phyloP scores from a whole-genome alignment of 495 filamentous ascomycete genomes.

The Trichoderma reesei region DNA sequence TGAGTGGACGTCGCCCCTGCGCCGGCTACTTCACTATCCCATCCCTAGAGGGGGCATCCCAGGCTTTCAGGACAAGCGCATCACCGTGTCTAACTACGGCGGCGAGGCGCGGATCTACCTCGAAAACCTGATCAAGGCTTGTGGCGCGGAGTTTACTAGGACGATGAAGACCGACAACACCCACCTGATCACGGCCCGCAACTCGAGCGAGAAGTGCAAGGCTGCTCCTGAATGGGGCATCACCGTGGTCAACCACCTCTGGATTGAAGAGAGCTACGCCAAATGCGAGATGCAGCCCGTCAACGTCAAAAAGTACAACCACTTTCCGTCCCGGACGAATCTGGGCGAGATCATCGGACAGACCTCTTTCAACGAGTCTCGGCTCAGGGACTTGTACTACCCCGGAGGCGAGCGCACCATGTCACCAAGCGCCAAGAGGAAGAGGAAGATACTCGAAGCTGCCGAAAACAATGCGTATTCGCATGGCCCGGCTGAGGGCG shows the following conservation, averaged over 20 bases:
- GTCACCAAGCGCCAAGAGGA: conserved; percentile 25
- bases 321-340: conserved; percentile 83
- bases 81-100: conserved; percentile 91
- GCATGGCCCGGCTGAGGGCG: conserved; percentile 17
- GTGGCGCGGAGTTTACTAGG: conserved; percentile 81
- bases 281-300: conserved; percentile 63
- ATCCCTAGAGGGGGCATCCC: conserved; percentile 62
- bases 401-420: conserved; percentile 28
- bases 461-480: conserved; percentile 29
- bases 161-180: conserved; percentile 91
- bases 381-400: conserved; percentile 27
- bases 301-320: conserved; percentile 59
- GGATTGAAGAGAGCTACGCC: conserved; percentile 95
- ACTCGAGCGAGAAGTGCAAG: conserved; percentile 77
- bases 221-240: conserved; percentile 90
- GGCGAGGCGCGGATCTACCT: conserved; percentile 90
- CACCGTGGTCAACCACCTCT: conserved; percentile 84
- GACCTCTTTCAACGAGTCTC: conserved; percentile 44
- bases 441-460: conserved; percentile 29
- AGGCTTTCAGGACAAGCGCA: conserved; percentile 63
- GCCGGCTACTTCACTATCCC: conserved; percentile 82
- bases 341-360: conserved; percentile 87
- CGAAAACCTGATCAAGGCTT: conserved; percentile 76
- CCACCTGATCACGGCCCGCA: conserved; percentile 85
- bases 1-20: conserved; percentile 72